A percentile compares a stretch with the other conserved stretches of the same genome.
These are phyloP conservation scores for Naumovozyma baii DNA, from an alignment of 805 yeast species.

Conservation along the genomic window DNA sequence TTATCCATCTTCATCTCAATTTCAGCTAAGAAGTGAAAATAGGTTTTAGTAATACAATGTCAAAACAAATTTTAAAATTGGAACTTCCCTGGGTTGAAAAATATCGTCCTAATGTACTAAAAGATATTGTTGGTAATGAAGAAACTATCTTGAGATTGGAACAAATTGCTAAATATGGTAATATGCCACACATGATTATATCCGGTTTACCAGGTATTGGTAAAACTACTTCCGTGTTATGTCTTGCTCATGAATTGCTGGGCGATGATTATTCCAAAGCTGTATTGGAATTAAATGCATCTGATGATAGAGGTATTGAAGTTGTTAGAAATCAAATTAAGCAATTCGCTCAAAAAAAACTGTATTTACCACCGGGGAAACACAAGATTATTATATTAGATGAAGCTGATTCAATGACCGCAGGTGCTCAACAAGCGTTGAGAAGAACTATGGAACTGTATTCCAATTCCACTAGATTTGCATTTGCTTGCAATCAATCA, in stretches of 20 bases:
- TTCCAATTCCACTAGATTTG: conserved; percentile 92
- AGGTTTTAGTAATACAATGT: conserved; percentile 5
- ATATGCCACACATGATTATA: conserved; percentile 92
- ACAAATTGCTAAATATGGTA: conserved; percentile 83
- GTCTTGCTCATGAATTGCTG: conserved; percentile 75
- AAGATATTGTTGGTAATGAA: conserved; percentile 86
- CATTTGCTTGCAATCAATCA: conserved; percentile 95
- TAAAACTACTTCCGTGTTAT: conserved; percentile 86
- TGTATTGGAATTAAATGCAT: conserved; percentile 86
- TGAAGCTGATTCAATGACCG: conserved; percentile 95
- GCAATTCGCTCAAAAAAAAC: conserved; percentile 91
- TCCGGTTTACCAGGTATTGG: conserved; percentile 98
- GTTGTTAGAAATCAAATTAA: conserved; percentile 90
- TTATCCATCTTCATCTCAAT: no score
- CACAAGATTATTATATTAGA: conserved; percentile 90
- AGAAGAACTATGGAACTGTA: conserved; percentile 92
- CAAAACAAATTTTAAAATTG: conserved; percentile 12
- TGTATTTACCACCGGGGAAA: conserved; percentile 74
- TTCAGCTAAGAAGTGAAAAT: no score
- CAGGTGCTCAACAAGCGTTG: conserved; percentile 92
- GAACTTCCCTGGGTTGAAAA: conserved; percentile 75
- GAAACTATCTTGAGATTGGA: conserved; percentile 80
- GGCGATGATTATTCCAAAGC: conserved; percentile 72
- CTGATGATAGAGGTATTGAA: conserved; percentile 96
- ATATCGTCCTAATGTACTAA: conserved; percentile 70